Conservation (phyloP, 140 eudicot genomes). For the Bidens hawaiensis region DNA sequence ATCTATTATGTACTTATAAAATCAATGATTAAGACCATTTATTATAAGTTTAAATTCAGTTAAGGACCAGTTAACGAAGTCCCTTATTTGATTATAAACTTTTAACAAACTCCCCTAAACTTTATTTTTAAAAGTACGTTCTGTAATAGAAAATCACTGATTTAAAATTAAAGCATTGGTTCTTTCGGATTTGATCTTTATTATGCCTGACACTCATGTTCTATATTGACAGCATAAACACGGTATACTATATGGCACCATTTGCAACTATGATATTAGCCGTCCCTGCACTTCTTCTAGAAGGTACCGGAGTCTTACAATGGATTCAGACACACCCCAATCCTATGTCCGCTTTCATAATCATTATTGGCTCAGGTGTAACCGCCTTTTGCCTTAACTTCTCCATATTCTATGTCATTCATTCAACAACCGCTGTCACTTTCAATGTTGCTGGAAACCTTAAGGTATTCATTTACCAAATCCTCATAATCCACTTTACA, state of each 20-base stretch:
- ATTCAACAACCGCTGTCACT: conserved; percentile 97
- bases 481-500: not conserved
- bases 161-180: not conserved
- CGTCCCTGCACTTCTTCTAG: conserved; percentile 76
- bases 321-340: conserved; percentile 66
- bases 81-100: not conserved
- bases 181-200: not conserved
- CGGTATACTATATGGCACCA: conserved; percentile 99
- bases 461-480: conserved; percentile 53
- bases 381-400: conserved; percentile 92
- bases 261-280: conserved; percentile 94
- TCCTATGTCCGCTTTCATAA: conserved; percentile 47
- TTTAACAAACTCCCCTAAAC: not conserved
- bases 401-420: conserved; percentile 94
- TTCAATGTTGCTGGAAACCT: conserved; percentile 99
- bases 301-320: conserved; percentile 72
- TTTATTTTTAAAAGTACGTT: not conserved
- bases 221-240: conserved; percentile 65
- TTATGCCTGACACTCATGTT: not conserved
- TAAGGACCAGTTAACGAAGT: not conserved
- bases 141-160: not conserved
- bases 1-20: too few species aligned
- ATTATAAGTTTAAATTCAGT: not conserved
- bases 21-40: not conserved
- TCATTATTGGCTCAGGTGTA: conserved; percentile 91